Evolutionary conservation across 2,329 filamentous ascomycete genomes (phyloP), one percentile per base, ranked within the genome.

Genomic region (Fusarium sp.): DNA sequence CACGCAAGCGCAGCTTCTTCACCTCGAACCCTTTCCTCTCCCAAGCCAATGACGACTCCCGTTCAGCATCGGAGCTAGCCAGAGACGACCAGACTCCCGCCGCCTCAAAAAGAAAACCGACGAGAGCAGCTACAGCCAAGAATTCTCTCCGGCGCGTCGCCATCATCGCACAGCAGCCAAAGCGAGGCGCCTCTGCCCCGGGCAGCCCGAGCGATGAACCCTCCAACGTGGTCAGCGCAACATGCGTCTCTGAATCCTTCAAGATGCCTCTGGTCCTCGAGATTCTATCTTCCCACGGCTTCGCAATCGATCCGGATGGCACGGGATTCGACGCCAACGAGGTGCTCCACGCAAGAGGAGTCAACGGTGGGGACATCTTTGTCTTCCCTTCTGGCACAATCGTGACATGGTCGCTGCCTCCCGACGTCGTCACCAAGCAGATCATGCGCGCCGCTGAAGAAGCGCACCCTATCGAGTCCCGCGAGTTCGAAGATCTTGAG

Each of bases 301-400:
- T 89, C 75, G 79, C 81, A 40, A 84, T 90, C 58, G 87, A 90
- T 73, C 88, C 88, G 2, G 87, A 90, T 71, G 81, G 80, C 53
- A 88, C 85, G 11, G 86, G 83, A 13, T 89, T 90, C 71, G 87
- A 89, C 70, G 81, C 84, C 50, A 83, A 83, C 68, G 87, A 90
- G 74, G 87, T 90, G 6, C 85, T 90, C 53, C 88, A 90, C 74
- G 88, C 87, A 6, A 82, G 87, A 56, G 84, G 84, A 8, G 83
- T 85, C 64, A 86, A 88, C 76, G 84, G 88, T 62, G 94, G 93
- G 33, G 96, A 99, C 80, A 89, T 98, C 55, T 98, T 98, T 77
- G 90, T 99, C 61, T 99, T 99, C 72, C 93, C 95, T 8, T 97
- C 94, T 0, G 96, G 96, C 10, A 97, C 94, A 11, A 87, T 98